A percentile compares a stretch with the other conserved stretches of the same genome.
Evolutionary conservation across 768 basidiomycete genomes (phyloP).

Genomic region (Lactifluus rugatus): DNA sequence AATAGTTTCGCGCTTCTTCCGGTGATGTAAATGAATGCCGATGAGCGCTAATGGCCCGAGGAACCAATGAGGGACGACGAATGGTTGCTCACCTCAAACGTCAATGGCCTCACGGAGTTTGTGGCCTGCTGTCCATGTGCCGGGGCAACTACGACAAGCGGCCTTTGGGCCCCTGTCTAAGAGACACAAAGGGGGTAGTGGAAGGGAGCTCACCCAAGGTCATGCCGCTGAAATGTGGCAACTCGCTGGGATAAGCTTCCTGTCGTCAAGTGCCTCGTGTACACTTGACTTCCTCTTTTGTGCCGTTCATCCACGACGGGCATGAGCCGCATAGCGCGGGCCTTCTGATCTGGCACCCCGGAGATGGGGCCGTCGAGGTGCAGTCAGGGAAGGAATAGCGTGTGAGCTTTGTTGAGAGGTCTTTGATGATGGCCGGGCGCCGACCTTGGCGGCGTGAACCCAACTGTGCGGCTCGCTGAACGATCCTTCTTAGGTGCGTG

Average conservation of each 20-base stretch:
- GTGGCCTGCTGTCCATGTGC: neutral
- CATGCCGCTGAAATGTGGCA: no score
- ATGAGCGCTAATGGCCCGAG: neutral
- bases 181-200: neutral
- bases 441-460: neutral
- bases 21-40: neutral
- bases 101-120: neutral
- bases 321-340: neutral
- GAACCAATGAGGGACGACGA: no score
- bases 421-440: slow-evolving; percentile 5
- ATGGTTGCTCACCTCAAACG: neutral
- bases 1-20: neutral
- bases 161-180: neutral
- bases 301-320: neutral
- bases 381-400: neutral
- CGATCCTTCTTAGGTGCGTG: neutral
- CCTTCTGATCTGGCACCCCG: neutral
- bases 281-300: neutral
- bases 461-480: neutral
- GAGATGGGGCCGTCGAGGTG: neutral
- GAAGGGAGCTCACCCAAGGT: neutral
- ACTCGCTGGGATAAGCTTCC: neutral
- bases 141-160: neutral
- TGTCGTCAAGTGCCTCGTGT: slow-evolving; percentile 2
- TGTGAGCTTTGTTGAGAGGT: slow-evolving; percentile 3